A percentile compares a stretch with the other conserved stretches of the same genome.
Evolutionary conservation across 148 eudicot species (phyloP).

Genomic region (Vaccinium corymbosum): DNA sequence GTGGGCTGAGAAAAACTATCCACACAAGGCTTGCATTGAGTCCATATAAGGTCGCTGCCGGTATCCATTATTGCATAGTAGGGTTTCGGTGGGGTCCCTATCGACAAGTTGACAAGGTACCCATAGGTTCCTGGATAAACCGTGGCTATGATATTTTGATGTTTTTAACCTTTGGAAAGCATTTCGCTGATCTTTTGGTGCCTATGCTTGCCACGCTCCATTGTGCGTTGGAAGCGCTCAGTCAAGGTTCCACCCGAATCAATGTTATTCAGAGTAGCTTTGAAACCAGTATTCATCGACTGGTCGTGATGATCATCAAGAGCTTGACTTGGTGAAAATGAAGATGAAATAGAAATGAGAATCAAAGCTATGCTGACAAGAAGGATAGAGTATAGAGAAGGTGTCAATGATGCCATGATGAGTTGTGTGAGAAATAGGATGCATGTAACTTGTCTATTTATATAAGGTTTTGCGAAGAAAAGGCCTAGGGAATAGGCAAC

Average conservation of each 20-base stretch:
- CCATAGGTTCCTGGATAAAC: background rate
- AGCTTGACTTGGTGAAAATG: background rate
- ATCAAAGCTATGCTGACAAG: background rate
- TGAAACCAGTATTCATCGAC: background rate
- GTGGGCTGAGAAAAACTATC: background rate
- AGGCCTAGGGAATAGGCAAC: background rate
- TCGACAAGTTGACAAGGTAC: background rate
- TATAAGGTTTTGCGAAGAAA: background rate
- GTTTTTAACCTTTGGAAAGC: background rate
- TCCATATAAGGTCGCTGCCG: background rate
- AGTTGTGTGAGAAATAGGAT: background rate
- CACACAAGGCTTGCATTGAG: constrained; percentile 5
- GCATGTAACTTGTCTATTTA: background rate
- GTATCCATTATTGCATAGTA: background rate
- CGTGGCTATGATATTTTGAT: background rate
- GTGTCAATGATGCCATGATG: background rate
- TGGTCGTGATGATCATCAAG: background rate
- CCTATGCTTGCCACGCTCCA: constrained; percentile 6
- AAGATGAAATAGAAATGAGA: background rate
- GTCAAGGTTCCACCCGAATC: background rate
- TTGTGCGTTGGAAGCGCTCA: background rate
- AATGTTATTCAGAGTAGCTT: background rate
- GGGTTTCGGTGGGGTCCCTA: background rate
- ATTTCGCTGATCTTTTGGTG: background rate
- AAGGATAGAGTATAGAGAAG: background rate